Evolutionary conservation across 139 green algal species (phyloP).

Genomic region (Picochlorum sp.): DNA sequence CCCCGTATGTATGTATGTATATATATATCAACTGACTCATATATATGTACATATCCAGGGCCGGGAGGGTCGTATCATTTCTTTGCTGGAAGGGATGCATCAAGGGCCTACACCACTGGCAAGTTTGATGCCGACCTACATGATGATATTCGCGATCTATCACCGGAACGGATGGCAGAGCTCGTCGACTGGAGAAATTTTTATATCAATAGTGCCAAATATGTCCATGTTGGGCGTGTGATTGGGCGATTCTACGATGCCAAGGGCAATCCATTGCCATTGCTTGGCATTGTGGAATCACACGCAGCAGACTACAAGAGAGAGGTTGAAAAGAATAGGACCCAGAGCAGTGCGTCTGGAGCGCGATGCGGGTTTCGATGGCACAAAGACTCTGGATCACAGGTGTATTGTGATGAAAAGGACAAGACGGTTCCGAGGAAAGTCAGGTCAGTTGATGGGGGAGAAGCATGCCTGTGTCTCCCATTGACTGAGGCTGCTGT

Average conservation of each 20-base stretch:
- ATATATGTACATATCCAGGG: slow-evolving; percentile 12
- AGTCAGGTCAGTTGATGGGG: background rate
- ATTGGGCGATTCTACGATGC: slow-evolving; percentile 40
- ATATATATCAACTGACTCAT: background rate
- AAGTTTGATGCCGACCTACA: slow-evolving; percentile 49
- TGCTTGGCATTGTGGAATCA: slow-evolving; percentile 10
- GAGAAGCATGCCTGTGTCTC: no score
- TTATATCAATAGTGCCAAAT: slow-evolving; percentile 40
- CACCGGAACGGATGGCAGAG: slow-evolving; percentile 29
- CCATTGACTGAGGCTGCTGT: no score
- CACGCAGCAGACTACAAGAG: slow-evolving; percentile 1
- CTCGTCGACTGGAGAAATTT: slow-evolving; percentile 54
- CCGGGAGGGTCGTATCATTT: slow-evolving; percentile 39
- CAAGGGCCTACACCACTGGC: slow-evolving; percentile 40
- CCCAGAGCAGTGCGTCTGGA: background rate
- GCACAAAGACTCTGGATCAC: background rate
- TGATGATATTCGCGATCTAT: slow-evolving; percentile 45
- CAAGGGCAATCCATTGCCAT: slow-evolving; percentile 17
- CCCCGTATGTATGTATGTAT: no score
- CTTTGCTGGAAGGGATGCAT: slow-evolving; percentile 50
- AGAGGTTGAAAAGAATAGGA: background rate
- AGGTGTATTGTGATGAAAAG: slow-evolving; percentile 7
- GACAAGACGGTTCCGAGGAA: slow-evolving; percentile 5
- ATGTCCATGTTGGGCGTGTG: slow-evolving; percentile 26
- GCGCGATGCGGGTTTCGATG: background rate